Conservation (phyloP, 371 early-diverging fungal genomes). For the Mucor circinelloides region DNA sequence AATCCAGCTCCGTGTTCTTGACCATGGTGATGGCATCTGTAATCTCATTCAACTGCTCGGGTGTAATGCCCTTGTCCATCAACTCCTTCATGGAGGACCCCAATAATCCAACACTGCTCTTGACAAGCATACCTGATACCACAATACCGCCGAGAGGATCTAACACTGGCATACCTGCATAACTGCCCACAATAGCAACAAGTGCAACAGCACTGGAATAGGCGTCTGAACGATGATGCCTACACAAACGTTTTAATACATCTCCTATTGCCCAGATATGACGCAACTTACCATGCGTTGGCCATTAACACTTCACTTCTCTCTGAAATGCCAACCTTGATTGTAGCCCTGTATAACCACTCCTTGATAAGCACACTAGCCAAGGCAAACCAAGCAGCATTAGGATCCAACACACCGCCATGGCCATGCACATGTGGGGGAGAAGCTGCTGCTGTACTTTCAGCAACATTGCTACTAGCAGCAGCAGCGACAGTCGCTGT, state of each 20-base stretch:
- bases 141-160: constrained; percentile 70
- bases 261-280: too few species aligned
- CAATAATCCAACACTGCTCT: constrained; percentile 57
- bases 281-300: constrained; percentile 61
- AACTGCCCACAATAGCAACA: constrained; percentile 64
- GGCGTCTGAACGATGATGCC: constrained; percentile 77
- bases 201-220: constrained; percentile 67
- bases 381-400: constrained; percentile 74
- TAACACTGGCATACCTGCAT: constrained; percentile 63
- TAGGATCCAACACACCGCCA: constrained; percentile 57
- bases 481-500: constrained; percentile 26
- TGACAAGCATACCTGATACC: constrained; percentile 63
- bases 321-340: constrained; percentile 63
- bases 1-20: constrained; percentile 33
- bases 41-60: constrained; percentile 32
- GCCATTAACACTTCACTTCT: constrained; percentile 70
- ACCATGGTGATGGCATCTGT: constrained; percentile 24
- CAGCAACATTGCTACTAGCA: background rate
- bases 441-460: background rate
- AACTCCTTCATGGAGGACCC: constrained; percentile 44
- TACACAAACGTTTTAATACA: background rate
- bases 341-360: constrained; percentile 65
- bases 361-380: constrained; percentile 69
- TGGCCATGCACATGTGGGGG: constrained; percentile 9
- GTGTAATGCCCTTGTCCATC: constrained; percentile 44